Conservation (phyloP, 768 basidiomycete genomes). For the Kondoa malvinella region DNA sequence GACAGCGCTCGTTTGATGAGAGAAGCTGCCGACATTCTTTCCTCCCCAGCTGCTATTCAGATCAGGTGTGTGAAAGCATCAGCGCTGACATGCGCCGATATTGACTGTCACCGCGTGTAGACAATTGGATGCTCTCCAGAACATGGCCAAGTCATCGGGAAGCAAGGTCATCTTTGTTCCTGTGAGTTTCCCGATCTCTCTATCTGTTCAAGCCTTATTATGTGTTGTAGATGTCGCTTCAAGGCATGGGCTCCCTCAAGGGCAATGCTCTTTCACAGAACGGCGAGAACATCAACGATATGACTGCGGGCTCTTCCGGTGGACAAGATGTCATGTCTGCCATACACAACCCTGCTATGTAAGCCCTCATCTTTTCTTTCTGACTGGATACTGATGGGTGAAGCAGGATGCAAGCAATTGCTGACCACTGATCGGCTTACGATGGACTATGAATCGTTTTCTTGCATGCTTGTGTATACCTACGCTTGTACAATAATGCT, state of each 20-base stretch:
- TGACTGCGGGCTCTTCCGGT: not conserved
- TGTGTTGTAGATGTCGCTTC: not conserved
- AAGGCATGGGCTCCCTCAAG: not conserved
- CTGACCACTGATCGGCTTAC: not conserved
- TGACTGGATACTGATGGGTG: too few relatives aligned
- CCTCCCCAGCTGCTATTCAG: conserved; percentile 16
- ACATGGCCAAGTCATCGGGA: conserved; percentile 76
- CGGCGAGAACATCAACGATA: not conserved
- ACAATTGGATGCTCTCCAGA: conserved; percentile 86
- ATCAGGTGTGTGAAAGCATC: not conserved
- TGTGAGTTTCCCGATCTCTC: not conserved
- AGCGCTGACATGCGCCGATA: conserved; percentile 31
- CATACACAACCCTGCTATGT: not conserved
- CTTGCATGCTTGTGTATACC: too few relatives aligned
- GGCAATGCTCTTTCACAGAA: not conserved
- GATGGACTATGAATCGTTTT: too few relatives aligned
- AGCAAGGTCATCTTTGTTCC: conserved; percentile 55
- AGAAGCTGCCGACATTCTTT: conserved; percentile 80
- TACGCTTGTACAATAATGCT: too few relatives aligned
- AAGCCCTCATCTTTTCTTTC: not conserved
- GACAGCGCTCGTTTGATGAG: conserved; percentile 90
- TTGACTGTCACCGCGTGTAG: conserved; percentile 97
- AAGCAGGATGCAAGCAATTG: not conserved
- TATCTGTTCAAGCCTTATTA: not conserved
- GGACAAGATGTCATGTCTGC: not conserved